Base-by-base conservation (phyloP, 2,329 filamentous ascomycete species). In the Chrysoporthe deuterocubensis region DNA sequence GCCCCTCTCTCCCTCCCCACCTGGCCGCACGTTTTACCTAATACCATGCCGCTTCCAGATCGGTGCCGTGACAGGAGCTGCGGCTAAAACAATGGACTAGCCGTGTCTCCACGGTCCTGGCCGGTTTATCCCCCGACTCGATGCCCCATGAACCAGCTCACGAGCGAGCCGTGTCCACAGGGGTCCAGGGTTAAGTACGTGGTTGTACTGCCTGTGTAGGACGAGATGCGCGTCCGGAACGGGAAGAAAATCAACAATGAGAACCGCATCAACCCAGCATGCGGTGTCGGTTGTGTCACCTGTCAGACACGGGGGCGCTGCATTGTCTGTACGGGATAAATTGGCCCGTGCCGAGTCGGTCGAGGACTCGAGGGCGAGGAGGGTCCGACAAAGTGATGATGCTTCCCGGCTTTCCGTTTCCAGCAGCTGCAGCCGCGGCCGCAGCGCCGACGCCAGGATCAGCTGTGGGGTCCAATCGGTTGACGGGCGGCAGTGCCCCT, bases 401-500 rank as follows among this genome's bases (percentile, higher is more conserved):
- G 54, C 2, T 18, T n/a, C 34, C 32, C 54, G 34, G 54, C 32
- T 60, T 62, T 37, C 34, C 48, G 48, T 64, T 44, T 57, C 52
- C 62, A 56, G 40, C 40, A 56, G 58, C 26, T 61, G 42, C 42
- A 48, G 37, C n/a, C 34, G 57, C 42, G 40, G 40, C 40, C 50
- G 26, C 26, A 43, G 42, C n/a, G 21, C n/a, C 21, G 1, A 18
- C 14, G 46, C 18, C 32, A n/a, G 37, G 42, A 13, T 18, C 21
- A 13, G 26, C 4, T 5, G 46, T 44, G 62, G 62, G 62, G 62
- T 50, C 44, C 59, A 50, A 26, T 65, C 63, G 56, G 63, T 59
- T 42, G 43, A 37, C 40, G 64, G 64, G 57, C 64, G 64, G 58
- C 64, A 66, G 50, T 66, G 40, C 58, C 58, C 64, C 64, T 66